Evolutionary conservation across 805 yeast species (phyloP), one percentile per base, ranked within the genome.

Genomic region (Lipomyces spencermartinsiae): DNA sequence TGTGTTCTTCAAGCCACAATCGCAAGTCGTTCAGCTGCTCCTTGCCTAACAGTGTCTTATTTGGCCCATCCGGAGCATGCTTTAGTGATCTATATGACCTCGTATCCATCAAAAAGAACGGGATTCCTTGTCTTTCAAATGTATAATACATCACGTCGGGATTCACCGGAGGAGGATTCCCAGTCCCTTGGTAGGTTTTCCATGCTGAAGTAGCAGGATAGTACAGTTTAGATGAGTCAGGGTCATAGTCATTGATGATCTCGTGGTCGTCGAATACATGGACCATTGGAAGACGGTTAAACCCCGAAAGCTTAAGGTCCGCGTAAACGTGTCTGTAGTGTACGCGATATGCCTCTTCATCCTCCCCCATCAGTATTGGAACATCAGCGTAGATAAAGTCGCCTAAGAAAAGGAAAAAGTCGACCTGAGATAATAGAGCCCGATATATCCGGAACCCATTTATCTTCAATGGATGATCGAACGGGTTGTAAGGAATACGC

Each of bases 251-350:
- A 39, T 71, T 72, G 22, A 69, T 69, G 51, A 72, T 72, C 59
- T 73, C 75, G 59, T 73, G 75, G 57, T 73, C 75, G 59, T 73
- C 75, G 65, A 72, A 73, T 7, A 73, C 72, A 33, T 73, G 73
- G 9, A 69, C 4, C 10, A 65, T 62, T 3, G 75, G 75, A 12
- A 73, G 59, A 8, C 64, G n/a, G n/a, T 54, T 64, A 51, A 64
- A 60, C 19, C 60, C 37, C 29, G 69, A 31, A 9, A 57, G 34
- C 19, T 49, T 22, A n/a, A 69, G 31, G 39, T 62, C 64, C 22
- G 66, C 54, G 60, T 73, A 73, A 2, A 69, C 74, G 22, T 73
- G 75, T 3, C 75, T 53, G 49, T 73, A 73, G 29, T 68, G 71
- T 37, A 65, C 63, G 8, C 69, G 63, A 43, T 68, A 73, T 31